These are phyloP conservation scores for Pseudocercospora pini-densiflorae DNA, from an alignment of 2,329 filamentous ascomycete species.

Conservation along the genomic window DNA sequence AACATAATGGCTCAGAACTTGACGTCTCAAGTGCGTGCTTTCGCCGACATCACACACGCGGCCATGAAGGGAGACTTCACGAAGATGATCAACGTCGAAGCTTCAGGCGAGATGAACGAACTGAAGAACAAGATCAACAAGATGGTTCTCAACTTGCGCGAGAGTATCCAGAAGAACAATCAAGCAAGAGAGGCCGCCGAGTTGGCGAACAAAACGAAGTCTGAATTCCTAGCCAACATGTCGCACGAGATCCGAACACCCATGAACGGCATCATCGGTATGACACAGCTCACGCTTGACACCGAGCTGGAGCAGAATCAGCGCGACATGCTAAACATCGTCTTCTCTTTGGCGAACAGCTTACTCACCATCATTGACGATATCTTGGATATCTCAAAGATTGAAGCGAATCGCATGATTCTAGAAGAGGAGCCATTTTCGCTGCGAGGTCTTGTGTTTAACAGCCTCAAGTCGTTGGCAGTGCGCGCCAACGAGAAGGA, in stretches of 20 bases:
- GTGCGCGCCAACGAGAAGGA: constrained; percentile 97
- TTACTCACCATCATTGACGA: constrained; percentile 94
- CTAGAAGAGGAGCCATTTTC: constrained; percentile 98
- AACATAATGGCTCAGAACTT: constrained; percentile 86
- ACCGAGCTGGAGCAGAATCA: constrained; percentile 93
- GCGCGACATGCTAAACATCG: constrained; percentile 97
- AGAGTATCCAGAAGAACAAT: constrained; percentile 96
- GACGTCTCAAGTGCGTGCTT: constrained; percentile 96
- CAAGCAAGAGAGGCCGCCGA: constrained; percentile 95
- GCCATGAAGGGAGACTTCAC: constrained; percentile 97
- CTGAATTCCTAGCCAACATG: constrained; percentile 98
- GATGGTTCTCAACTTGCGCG: constrained; percentile 95
- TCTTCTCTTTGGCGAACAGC: constrained; percentile 95
- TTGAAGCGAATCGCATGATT: constrained; percentile 96
- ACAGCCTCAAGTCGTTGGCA: constrained; percentile 93
- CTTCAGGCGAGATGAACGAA: constrained; percentile 98
- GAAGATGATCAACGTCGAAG: constrained; percentile 94
- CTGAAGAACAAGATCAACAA: constrained; percentile 99
- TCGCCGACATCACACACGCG: constrained; percentile 97
- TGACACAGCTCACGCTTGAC: constrained; percentile 95
- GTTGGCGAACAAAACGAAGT: constrained; percentile 96
- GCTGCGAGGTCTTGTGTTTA: constrained; percentile 91
- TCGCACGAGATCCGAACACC: constrained; percentile 97
- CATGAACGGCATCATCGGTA: constrained; percentile 97
- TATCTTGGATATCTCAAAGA: constrained; percentile 71